These are phyloP conservation scores for Sedum album DNA, from an alignment of 164 flowering plant genomes.

Conservation along the genomic window DNA sequence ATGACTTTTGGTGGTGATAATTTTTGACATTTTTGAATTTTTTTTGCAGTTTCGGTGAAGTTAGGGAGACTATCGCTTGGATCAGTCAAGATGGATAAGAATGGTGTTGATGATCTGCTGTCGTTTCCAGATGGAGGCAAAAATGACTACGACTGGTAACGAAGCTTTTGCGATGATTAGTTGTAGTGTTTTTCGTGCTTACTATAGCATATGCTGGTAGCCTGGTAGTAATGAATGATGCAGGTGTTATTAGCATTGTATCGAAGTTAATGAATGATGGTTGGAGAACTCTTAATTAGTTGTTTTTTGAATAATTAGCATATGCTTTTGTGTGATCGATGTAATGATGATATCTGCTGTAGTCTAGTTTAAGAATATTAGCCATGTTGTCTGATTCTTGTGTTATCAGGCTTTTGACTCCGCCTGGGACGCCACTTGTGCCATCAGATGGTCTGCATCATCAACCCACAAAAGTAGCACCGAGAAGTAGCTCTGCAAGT, in stretches of 20 bases:
- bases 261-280: no score
- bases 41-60: slow-evolving; percentile 33
- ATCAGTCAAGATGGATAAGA: slow-evolving; percentile 37
- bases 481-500: background rate
- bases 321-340: no score
- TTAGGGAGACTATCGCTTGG: slow-evolving; percentile 71
- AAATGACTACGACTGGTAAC: slow-evolving; percentile 92
- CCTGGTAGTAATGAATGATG: no score
- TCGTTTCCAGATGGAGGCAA: slow-evolving; percentile 65
- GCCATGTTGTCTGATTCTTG: background rate
- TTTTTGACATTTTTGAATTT: background rate
- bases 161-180: no score
- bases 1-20: background rate
- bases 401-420: background rate
- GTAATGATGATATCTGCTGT: background rate
- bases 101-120: slow-evolving; percentile 61
- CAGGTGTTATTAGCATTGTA: no score
- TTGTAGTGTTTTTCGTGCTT: no score
- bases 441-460: background rate
- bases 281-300: no score
- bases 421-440: background rate
- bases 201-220: no score
- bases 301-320: no score
- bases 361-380: no score
- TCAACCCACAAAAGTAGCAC: background rate